Base-by-base conservation (phyloP, 129 eudicot species). In the Arctium minus region DNA sequence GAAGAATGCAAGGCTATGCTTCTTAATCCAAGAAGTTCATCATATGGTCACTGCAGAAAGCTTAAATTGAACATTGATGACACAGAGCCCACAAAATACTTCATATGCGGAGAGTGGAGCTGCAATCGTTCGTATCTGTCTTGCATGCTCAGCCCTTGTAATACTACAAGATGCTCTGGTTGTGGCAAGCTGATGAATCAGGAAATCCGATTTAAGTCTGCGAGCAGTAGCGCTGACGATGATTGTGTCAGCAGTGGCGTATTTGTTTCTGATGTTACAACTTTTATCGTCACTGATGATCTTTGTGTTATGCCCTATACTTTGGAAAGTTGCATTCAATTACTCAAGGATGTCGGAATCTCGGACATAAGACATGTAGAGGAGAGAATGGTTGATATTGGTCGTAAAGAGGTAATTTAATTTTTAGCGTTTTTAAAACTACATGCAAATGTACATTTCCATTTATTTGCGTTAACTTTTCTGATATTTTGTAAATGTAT, bases 1-100 rank as follows among this genome's bases (percentile, higher is more conserved):
- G 74, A 78, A 6, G 84, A 22, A 6, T 76, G 81, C 13, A 82
- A 82, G 53, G 10, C 0, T 31, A 73, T 82, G 80, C 77, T 86
- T 33, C 84, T 82, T 33, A 35, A 73, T 60, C 86, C 89, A 27
- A 74, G 77, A 68, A 82, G 62, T 12, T 27, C 73, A 36, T 60
- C 38, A 1, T 77, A 22, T 10, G 32, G 31, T 56, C 44, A 4
- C 5, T 78, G 75, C 73, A 17, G 32, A 5, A 44, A 73, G 3
- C 78, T 82, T 71, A 86, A 78, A 46, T 46, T 82, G 5, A 78
- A 86, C n/a, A 8, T 82, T n/a, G 82, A 76, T 13, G 86, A 86
- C 72, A 53, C 75, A 17, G 48, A 68, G 32, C 70, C 79, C 9
- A 40, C 27, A 17, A 53, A 73, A 27, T 74, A 82, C 44, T 82